Evolutionary conservation across 768 basidiomycete genomes (phyloP), one percentile per base, ranked within the genome.

Genomic region (Mycena vulgaris): DNA sequence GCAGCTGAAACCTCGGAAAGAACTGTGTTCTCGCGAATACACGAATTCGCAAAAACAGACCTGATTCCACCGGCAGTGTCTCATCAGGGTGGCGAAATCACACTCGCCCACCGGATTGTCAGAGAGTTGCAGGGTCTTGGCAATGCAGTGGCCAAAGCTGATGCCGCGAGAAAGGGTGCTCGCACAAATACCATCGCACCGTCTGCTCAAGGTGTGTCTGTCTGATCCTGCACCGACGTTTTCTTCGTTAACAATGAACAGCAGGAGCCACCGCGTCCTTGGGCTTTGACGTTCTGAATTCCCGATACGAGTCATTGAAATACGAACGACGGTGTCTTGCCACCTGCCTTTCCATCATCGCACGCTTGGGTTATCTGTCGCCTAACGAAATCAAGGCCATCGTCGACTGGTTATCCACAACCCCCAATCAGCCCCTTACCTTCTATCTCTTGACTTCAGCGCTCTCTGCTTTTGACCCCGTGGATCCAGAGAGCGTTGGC

Each of bases 321-420:
- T 90, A 91, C 61, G 94, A 96, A 75, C 86, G 94, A 70, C 87
- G 92, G 14, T 84, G 86, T 56, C 86, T 96, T 5, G 89, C 90
- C 23, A 84, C 86, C n/a, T 84, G 89, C 17, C 84, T 94, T 39
- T 89, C 87, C 78, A 82, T 89, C 28, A 82, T 95, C 63, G 86
- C 90, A 23, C 87, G 91, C 31, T 81, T 91, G 51, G 93, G 92
- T 1, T 86, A 86, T 73, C 79, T 95, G 47, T 83, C 86, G 1
- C 82, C 89, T 0, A 81, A 79, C 64, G 94, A 95, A 71, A 78
- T 95, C 28, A 88, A 89, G 74, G 80, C 80, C 48, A 80, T 92
- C 30, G 81, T 93, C n/a, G 89, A 93, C 57, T 94, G 95, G 92
- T 84, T 95, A 10, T 83, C 87, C 21, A 78, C 80, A 27, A 89